phyloP scores from a whole-genome alignment of 2,329 filamentous ascomycete genomes.

The Ilyonectria mors-panacis region DNA sequence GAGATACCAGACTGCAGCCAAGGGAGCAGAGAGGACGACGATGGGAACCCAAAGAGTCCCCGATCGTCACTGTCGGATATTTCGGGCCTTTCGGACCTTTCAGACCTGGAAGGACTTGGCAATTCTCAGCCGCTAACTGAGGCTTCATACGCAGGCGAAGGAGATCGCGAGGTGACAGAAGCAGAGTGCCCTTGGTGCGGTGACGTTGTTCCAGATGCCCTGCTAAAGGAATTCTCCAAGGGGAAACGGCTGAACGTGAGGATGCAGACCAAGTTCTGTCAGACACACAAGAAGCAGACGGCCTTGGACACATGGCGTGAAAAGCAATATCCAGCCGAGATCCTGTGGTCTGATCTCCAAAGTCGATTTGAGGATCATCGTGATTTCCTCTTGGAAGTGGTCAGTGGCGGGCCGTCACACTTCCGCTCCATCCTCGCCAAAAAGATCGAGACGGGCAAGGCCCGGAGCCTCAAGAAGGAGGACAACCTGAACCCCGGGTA shows the following conservation, averaged over 20 bases:
- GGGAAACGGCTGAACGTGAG: slow-evolving; percentile 67
- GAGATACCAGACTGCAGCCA: slow-evolving; percentile 29
- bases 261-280: slow-evolving; percentile 75
- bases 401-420: slow-evolving; percentile 72
- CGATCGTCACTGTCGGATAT: slow-evolving; percentile 16
- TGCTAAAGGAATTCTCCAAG: slow-evolving; percentile 68
- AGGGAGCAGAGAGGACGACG: slow-evolving; percentile 13
- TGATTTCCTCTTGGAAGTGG: slow-evolving; percentile 68
- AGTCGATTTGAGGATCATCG: slow-evolving; percentile 71
- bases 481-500: slow-evolving; percentile 81
- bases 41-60: slow-evolving; percentile 8
- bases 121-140: slow-evolving; percentile 24
- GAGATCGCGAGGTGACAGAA: slow-evolving; percentile 17
- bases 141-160: slow-evolving; percentile 20
- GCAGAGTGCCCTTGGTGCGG: slow-evolving; percentile 78
- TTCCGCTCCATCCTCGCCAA: slow-evolving; percentile 72
- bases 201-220: slow-evolving; percentile 66
- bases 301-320: slow-evolving; percentile 64
- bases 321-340: slow-evolving; percentile 74
- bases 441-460: slow-evolving; percentile 70
- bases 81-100: slow-evolving; percentile 28
- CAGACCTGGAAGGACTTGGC: slow-evolving; percentile 35
- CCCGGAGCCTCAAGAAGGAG: slow-evolving; percentile 71
- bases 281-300: slow-evolving; percentile 70
- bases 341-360: slow-evolving; percentile 77